Conservation (phyloP, 441 rosid species). For the Erodium moschatum region DNA sequence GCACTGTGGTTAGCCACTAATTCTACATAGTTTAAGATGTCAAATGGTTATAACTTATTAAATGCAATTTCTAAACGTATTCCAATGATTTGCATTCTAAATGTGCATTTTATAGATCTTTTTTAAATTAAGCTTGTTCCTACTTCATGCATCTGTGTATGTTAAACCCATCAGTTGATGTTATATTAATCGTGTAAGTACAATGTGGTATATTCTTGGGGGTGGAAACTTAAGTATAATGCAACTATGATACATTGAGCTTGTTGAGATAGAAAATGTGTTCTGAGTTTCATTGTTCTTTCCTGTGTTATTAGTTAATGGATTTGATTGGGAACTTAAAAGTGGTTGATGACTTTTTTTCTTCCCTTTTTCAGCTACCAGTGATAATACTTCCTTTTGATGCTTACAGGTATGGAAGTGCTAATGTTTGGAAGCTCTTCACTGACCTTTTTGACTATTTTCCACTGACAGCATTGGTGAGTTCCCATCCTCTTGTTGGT, state of each 20-base stretch:
- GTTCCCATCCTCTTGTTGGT: constrained; percentile 16
- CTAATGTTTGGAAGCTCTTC: constrained; percentile 56
- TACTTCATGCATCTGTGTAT: too few species aligned
- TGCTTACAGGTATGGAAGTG: constrained; percentile 52
- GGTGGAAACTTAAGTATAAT: background rate
- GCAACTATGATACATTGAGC: background rate
- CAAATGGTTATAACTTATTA: too few species aligned
- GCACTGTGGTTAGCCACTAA: too few species aligned
- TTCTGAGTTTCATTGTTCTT: background rate
- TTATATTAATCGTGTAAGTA: background rate
- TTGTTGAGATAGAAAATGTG: background rate
- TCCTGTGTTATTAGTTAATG: background rate
- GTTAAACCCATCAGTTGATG: background rate
- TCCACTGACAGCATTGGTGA: constrained; percentile 57
- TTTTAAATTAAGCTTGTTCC: too few species aligned
- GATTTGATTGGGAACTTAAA: background rate
- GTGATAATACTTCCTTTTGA: constrained; percentile 10
- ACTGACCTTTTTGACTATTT: constrained; percentile 65
- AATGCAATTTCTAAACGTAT: too few species aligned
- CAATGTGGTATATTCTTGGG: background rate
- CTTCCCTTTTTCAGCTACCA: background rate
- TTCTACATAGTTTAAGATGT: too few species aligned
- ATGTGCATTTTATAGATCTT: background rate
- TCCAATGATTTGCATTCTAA: background rate
- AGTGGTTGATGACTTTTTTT: background rate